A percentile compares a stretch with the other conserved stretches of the same genome.
phyloP scores from a whole-genome alignment of 2,329 filamentous ascomycete genomes.

The Cercospora beticola region DNA sequence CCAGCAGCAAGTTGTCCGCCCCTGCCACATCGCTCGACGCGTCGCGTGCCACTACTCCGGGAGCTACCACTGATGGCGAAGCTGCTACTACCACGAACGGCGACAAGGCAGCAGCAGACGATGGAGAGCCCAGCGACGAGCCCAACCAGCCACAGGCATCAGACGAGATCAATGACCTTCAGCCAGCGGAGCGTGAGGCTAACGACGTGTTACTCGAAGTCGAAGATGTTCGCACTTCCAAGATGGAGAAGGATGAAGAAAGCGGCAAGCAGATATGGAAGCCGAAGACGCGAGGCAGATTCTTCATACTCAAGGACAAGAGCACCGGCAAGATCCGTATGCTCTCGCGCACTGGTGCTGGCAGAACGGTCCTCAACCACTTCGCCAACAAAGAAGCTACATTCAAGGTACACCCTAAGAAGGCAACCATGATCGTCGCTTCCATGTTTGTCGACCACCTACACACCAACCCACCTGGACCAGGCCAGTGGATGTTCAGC shows the following conservation, averaged over 20 bases:
- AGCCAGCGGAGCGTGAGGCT: slow-evolving; percentile 60
- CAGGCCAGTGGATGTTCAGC: slow-evolving; percentile 19
- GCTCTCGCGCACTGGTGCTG: slow-evolving; percentile 59
- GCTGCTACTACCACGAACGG: slow-evolving; percentile 34
- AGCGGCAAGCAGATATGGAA: slow-evolving; percentile 63
- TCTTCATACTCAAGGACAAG: slow-evolving; percentile 73
- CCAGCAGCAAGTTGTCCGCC: slow-evolving; percentile 10
- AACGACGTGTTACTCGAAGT: slow-evolving; percentile 70
- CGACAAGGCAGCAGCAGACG: slow-evolving; percentile 30
- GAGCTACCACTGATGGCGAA: slow-evolving; percentile 44
- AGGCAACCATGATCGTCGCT: slow-evolving; percentile 21
- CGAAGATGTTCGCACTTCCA: slow-evolving; percentile 64
- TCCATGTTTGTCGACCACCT: slow-evolving; percentile 26
- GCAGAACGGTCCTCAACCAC: slow-evolving; percentile 24
- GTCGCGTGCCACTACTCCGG: slow-evolving; percentile 50
- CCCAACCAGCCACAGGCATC: slow-evolving; percentile 55
- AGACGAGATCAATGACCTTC: slow-evolving; percentile 63
- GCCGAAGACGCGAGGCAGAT: slow-evolving; percentile 67
- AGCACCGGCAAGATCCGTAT: slow-evolving; percentile 65
- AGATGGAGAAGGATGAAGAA: slow-evolving; percentile 54
- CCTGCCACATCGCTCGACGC: slow-evolving; percentile 38
- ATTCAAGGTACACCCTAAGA: slow-evolving; percentile 24
- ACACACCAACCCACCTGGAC: slow-evolving; percentile 15
- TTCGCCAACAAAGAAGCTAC: slow-evolving; percentile 20
- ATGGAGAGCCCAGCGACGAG: slow-evolving; percentile 33